A percentile compares a stretch with the other conserved stretches of the same genome.
Conservation (phyloP, 495 filamentous ascomycete genomes). For the Neurospora tetrasperma region DNA sequence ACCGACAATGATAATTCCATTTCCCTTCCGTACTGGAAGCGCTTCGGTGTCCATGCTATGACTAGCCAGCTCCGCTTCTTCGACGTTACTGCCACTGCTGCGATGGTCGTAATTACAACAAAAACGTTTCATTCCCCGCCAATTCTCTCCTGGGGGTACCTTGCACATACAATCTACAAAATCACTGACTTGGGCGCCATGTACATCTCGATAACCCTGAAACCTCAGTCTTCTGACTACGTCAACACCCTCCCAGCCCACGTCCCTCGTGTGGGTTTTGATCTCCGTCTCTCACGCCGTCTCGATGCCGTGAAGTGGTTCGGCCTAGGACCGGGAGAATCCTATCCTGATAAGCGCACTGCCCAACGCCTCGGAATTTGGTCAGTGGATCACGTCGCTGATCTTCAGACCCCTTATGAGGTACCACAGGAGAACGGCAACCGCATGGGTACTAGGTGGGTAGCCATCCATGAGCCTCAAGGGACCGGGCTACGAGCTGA, state of each 20-base stretch:
- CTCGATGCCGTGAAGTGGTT: slow-evolving; percentile 41
- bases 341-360: slow-evolving; percentile 50
- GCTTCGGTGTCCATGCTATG: slow-evolving; percentile 23
- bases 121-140: slow-evolving; percentile 34
- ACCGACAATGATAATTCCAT: slow-evolving; percentile 50
- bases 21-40: slow-evolving; percentile 30
- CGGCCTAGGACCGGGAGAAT: slow-evolving; percentile 54
- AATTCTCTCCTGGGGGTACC: slow-evolving; percentile 47
- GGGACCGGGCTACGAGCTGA: slow-evolving; percentile 4
- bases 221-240: slow-evolving; percentile 5
- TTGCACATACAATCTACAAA: slow-evolving; percentile 36
- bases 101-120: slow-evolving; percentile 26
- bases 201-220: slow-evolving; percentile 29
- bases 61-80: slow-evolving; percentile 34
- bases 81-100: slow-evolving; percentile 20
- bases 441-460: slow-evolving; percentile 47
- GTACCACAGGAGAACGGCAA: slow-evolving; percentile 56
- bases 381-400: slow-evolving; percentile 25
- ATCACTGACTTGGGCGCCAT: slow-evolving; percentile 35
- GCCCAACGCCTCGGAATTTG: slow-evolving; percentile 45
- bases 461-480: slow-evolving; percentile 22
- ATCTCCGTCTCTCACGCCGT: slow-evolving; percentile 30
- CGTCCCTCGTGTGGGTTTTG: slow-evolving; percentile 47
- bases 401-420: slow-evolving; percentile 49
- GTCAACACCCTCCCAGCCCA: slow-evolving; percentile 30